These are phyloP conservation scores for Suhomyces pyralidae DNA, from an alignment of 805 yeast species.

Conservation along the genomic window DNA sequence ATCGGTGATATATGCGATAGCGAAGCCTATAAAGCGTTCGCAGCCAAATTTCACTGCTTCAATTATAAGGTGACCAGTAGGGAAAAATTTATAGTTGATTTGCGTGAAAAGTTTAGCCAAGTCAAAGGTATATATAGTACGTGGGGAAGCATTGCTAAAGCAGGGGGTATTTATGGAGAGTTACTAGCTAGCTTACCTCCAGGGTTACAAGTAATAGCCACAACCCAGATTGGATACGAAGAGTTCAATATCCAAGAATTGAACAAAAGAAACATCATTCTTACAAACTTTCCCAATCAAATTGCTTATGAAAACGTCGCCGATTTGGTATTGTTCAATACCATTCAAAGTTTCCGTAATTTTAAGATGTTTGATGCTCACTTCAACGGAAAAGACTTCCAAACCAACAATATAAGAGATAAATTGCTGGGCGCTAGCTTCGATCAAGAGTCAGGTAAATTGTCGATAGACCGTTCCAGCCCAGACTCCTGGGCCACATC, in stretches of 20 bases:
- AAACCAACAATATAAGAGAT: slow-evolving; percentile 12
- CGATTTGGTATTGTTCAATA: slow-evolving; percentile 22
- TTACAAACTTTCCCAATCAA: slow-evolving; percentile 23
- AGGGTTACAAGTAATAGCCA: slow-evolving; percentile 18
- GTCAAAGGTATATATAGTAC: slow-evolving; percentile 23
- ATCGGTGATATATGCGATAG: slow-evolving; percentile 19
- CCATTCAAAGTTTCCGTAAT: slow-evolving; percentile 25
- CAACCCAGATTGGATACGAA: slow-evolving; percentile 24
- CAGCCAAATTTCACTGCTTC: slow-evolving; percentile 17
- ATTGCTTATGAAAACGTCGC: slow-evolving; percentile 27
- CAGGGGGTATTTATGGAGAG: slow-evolving; percentile 21
- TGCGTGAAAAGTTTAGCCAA: slow-evolving; percentile 13
- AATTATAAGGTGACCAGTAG: slow-evolving; percentile 14
- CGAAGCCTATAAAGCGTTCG: slow-evolving; percentile 15
- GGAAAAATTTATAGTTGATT: slow-evolving; percentile 16
- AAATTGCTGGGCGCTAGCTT: slow-evolving; percentile 11
- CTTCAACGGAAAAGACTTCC: slow-evolving; percentile 7
- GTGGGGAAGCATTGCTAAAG: slow-evolving; percentile 20
- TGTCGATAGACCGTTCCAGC: not conserved
- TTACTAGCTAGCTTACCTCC: slow-evolving; percentile 17
- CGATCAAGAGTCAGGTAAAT: slow-evolving; percentile 7
- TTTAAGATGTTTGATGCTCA: slow-evolving; percentile 13
- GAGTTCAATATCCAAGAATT: slow-evolving; percentile 17
- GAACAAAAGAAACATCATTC: slow-evolving; percentile 17
- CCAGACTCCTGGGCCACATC: slow-evolving; percentile 29